Conservation (phyloP, 2,329 filamentous ascomycete genomes). For the Alternaria hordeiaustralica region DNA sequence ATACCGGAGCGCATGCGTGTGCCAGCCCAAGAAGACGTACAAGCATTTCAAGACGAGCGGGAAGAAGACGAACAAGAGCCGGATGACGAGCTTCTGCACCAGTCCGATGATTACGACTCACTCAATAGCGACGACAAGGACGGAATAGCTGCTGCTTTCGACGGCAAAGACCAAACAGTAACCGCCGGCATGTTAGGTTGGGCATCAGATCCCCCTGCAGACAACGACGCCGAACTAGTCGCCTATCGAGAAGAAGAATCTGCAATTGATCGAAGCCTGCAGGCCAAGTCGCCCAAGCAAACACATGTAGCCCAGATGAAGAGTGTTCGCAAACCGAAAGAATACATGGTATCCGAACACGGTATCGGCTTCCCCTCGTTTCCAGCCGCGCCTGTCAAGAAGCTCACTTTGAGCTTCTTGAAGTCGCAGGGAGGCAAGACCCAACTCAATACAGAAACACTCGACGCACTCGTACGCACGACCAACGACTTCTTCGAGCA, state of each 20-base stretch:
- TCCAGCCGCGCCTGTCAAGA: constrained; percentile 75
- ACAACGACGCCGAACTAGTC: constrained; percentile 38
- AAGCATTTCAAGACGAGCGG: constrained; percentile 15
- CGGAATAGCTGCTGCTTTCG: constrained; percentile 37
- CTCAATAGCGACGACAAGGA: constrained; percentile 24
- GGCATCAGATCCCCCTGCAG: constrained; percentile 37
- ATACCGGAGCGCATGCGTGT: constrained; percentile 45
- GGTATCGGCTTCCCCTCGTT: constrained; percentile 79
- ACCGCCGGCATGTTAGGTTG: constrained; percentile 33
- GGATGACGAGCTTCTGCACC: constrained; percentile 23
- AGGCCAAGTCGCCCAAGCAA: constrained; percentile 33
- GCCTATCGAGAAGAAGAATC: constrained; percentile 46
- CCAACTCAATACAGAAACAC: constrained; percentile 74
- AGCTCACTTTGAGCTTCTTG: constrained; percentile 72
- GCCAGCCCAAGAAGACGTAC: constrained; percentile 20
- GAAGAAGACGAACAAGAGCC: constrained; percentile 8
- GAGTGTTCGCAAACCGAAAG: constrained; percentile 49
- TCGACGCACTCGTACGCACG: constrained; percentile 77
- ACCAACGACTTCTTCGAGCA: constrained; percentile 95
- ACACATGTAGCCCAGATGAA: constrained; percentile 19
- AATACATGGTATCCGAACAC: constrained; percentile 69
- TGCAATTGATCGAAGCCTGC: constrained; percentile 44
- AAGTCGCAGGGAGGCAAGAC: constrained; percentile 70
- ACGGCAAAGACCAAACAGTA: constrained; percentile 20
- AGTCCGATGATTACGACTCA: constrained; percentile 33